A percentile compares a stretch with the other conserved stretches of the same genome.
phyloP scores from a whole-genome alignment of 495 filamentous ascomycete species.

The Talaromyces liani region DNA sequence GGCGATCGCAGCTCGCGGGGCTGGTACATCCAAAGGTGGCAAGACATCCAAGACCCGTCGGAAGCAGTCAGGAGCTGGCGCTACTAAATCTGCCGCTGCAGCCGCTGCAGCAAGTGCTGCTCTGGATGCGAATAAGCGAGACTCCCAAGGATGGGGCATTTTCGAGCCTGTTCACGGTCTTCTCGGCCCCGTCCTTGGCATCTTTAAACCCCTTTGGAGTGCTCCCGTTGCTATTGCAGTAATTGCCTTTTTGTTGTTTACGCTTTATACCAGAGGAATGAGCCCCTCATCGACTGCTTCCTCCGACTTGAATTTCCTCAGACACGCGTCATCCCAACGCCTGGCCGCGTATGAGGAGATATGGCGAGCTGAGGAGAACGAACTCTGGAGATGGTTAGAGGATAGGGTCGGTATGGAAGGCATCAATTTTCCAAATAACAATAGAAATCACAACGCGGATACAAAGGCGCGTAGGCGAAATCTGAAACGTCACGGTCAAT shows the following conservation, averaged over 20 bases:
- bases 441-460: slow-evolving; percentile 19
- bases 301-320: slow-evolving; percentile 30
- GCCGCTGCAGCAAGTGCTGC: slow-evolving; percentile 37
- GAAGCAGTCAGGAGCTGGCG: slow-evolving; percentile 42
- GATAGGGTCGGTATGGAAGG: slow-evolving; percentile 72
- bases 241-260: slow-evolving; percentile 49
- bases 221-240: slow-evolving; percentile 52
- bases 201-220: slow-evolving; percentile 61
- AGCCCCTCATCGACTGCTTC: slow-evolving; percentile 23
- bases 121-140: slow-evolving; percentile 30
- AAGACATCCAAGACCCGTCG: slow-evolving; percentile 40
- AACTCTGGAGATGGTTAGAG: slow-evolving; percentile 95
- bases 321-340: slow-evolving; percentile 48
- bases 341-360: slow-evolving; percentile 86
- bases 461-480: slow-evolving; percentile 11
- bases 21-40: slow-evolving; percentile 28
- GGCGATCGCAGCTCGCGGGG: slow-evolving; percentile 56
- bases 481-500: slow-evolving; percentile 22
- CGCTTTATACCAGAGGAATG: slow-evolving; percentile 49
- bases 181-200: slow-evolving; percentile 62
- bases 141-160: slow-evolving; percentile 60
- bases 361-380: slow-evolving; percentile 83
- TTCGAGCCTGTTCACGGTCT: slow-evolving; percentile 68
- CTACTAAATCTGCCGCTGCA: slow-evolving; percentile 18
- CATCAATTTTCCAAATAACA: slow-evolving; percentile 37